Conservation (phyloP, 2,329 filamentous ascomycete genomes). For the Colletotrichum musae region DNA sequence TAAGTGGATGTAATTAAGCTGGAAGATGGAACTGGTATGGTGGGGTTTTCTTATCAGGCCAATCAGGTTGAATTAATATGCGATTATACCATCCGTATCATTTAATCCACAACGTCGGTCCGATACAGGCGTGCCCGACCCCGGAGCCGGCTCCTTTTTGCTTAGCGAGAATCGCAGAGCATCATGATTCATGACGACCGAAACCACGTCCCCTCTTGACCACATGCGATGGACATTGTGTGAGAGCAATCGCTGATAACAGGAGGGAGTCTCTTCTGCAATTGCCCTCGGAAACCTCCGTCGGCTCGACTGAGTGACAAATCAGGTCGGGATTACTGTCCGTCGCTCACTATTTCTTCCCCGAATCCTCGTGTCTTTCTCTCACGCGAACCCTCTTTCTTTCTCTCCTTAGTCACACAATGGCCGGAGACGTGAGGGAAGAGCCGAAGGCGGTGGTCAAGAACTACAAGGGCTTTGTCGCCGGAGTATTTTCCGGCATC, state of each 20-base stretch:
- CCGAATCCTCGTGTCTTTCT: not conserved
- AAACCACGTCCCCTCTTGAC: constrained; percentile 6
- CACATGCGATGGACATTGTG: constrained; percentile 31
- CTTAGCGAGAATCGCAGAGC: constrained; percentile 32
- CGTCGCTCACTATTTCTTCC: constrained; percentile 14
- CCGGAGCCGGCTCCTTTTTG: constrained; percentile 39
- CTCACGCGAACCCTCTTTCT: not conserved
- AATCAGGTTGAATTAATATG: constrained; percentile 12
- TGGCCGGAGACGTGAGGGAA: constrained; percentile 39
- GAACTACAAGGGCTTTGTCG: constrained; percentile 96
- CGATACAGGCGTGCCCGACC: constrained; percentile 28
- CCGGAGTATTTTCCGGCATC: constrained; percentile 94
- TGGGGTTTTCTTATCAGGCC: not conserved
- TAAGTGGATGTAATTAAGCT: not conserved
- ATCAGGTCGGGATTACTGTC: constrained; percentile 1
- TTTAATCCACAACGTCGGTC: constrained; percentile 18
- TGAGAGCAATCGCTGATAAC: not conserved
- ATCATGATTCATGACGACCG: constrained; percentile 40
- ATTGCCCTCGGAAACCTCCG: not conserved
- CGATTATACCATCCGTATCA: constrained; percentile 23
- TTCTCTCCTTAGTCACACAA: constrained; percentile 19
- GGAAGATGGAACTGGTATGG: not conserved
- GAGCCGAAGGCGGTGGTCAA: constrained; percentile 57
- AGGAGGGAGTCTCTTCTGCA: constrained; percentile 10
- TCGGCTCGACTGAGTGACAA: constrained; percentile 11